Evolutionary conservation across 352 stramenopile species (phyloP), one percentile per base, ranked within the genome.

Genomic region (Globisporangium acanthophoron): DNA sequence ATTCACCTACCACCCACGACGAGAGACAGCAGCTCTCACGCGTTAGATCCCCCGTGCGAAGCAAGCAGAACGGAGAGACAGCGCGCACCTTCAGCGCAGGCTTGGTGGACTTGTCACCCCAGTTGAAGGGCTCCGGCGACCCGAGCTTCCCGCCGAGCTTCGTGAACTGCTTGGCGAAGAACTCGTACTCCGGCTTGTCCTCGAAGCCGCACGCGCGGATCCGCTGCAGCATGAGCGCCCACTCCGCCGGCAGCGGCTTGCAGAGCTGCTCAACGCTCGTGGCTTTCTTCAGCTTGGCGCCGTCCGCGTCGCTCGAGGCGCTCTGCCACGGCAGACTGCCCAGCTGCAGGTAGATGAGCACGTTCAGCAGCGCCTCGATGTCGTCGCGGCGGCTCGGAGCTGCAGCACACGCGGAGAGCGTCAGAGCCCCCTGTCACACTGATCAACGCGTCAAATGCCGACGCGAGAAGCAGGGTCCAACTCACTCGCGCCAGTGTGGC

Each of bases 291-390:
- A 85, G 69, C 43, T 78, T 87, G n/a, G 77, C 80, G 29, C 85
- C 80, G 64, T 90, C 77, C 7, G 70, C 64, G 53, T 90, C 77
- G 54, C 76, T 92, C 41, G 64, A 66, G 21, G 75, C 77, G 35
- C 77, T 54, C 60, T 85, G 76, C 72, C 87, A 94, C 37, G 78
- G 70, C 16, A 97, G 61, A 44, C 86, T 62, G 15, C 83, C 75
- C n/a, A 88, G 78, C 52, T 96, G 72, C 20, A 97, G 54, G 59
- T 97, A 96, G 20, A 93, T 71, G 5, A 96, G 69, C 27, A 98
- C 87, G 54, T 97, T 88, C 21, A 96, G 61, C 21, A 97, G 63
- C 29, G 90, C 86, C 67, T 98, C 93, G 15, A 98, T 70, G 60
- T 98, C 93, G 69, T 98, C 92, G 43, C 90, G 65, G 24, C 88